A percentile compares a stretch with the other conserved stretches of the same genome.
Evolutionary conservation across 805 yeast genomes (phyloP).

Genomic region (Wickerhamiella spandovensis): DNA sequence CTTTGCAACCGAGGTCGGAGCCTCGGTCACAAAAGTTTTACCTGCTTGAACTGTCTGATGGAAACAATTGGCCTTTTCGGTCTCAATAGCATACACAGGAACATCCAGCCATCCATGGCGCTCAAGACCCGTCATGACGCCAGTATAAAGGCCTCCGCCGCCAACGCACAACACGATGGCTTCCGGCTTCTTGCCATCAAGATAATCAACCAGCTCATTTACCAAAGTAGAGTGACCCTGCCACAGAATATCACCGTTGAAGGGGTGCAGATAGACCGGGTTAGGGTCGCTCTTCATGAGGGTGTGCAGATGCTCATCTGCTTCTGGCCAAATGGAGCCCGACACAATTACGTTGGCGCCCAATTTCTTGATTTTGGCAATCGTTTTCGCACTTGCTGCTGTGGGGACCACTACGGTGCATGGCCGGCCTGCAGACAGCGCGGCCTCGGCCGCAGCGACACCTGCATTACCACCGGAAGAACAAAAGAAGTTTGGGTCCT

Average conservation of each 20-base stretch:
- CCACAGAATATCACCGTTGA: conserved; percentile 83
- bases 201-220: conserved; percentile 72
- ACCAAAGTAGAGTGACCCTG: conserved; percentile 95
- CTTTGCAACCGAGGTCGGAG: conserved; percentile 42
- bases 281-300: conserved; percentile 71
- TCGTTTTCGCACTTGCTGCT: conserved; percentile 34
- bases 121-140: conserved; percentile 72
- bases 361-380: conserved; percentile 30
- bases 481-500: conserved; percentile 40
- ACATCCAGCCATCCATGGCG: conserved; percentile 29
- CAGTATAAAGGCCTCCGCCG: conserved; percentile 90
- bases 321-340: conserved; percentile 70
- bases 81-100: conserved; percentile 40
- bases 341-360: conserved; percentile 43
- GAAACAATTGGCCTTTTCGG: conserved; percentile 28
- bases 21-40: conserved; percentile 30
- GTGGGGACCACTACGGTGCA: conserved; percentile 54
- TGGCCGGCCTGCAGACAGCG: conserved; percentile 41
- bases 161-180: conserved; percentile 91
- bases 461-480: conserved; percentile 84
- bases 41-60: conserved; percentile 36
- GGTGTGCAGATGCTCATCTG: conserved; percentile 63
- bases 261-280: conserved; percentile 82
- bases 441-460: conserved; percentile 87
- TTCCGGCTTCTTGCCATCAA: conserved; percentile 50